Percentiles rank a stretch among this genome's conserved stretches.
These are phyloP conservation scores for Dittrichia graveolens DNA, from an alignment of 129 eudicot genomes.

Conservation along the genomic window DNA sequence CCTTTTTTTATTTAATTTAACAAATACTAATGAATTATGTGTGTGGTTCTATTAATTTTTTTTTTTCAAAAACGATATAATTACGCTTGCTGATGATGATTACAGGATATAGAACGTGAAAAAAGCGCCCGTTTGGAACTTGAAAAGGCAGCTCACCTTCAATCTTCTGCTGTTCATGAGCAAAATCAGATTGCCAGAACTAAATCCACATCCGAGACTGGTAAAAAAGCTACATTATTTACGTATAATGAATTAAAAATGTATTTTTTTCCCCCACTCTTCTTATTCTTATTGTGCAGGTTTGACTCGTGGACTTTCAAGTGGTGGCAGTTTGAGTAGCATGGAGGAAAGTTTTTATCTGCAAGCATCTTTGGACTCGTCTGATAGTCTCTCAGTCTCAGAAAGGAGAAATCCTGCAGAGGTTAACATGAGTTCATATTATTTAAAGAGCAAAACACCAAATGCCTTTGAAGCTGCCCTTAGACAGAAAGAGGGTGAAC, in stretches of 20 bases:
- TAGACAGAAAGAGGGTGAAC: slow-evolving; percentile 97
- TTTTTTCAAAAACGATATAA: not conserved
- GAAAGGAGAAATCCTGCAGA: slow-evolving; percentile 68
- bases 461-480: slow-evolving; percentile 84
- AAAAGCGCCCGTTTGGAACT: slow-evolving; percentile 76
- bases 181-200: slow-evolving; percentile 59
- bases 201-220: slow-evolving; percentile 67
- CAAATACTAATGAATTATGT: not conserved
- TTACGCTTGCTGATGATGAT: slow-evolving; percentile 1
- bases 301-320: slow-evolving; percentile 69
- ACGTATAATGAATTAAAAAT: not conserved
- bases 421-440: slow-evolving; percentile 55
- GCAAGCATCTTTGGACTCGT: slow-evolving; percentile 85
- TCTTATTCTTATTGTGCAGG: slow-evolving; percentile 47
- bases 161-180: slow-evolving; percentile 51
- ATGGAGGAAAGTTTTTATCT: slow-evolving; percentile 92
- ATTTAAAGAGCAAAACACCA: slow-evolving; percentile 77
- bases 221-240: slow-evolving; percentile 30
- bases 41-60: too few relatives aligned
- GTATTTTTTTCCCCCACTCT: not conserved
- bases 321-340: slow-evolving; percentile 77
- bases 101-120: slow-evolving; percentile 85
- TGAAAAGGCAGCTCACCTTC: slow-evolving; percentile 63
- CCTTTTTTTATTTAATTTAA: not conserved
- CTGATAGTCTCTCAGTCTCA: slow-evolving; percentile 61